Evolutionary conservation across 2,329 filamentous ascomycete species (phyloP).

Genomic region (Cladorrhinum sp.): DNA sequence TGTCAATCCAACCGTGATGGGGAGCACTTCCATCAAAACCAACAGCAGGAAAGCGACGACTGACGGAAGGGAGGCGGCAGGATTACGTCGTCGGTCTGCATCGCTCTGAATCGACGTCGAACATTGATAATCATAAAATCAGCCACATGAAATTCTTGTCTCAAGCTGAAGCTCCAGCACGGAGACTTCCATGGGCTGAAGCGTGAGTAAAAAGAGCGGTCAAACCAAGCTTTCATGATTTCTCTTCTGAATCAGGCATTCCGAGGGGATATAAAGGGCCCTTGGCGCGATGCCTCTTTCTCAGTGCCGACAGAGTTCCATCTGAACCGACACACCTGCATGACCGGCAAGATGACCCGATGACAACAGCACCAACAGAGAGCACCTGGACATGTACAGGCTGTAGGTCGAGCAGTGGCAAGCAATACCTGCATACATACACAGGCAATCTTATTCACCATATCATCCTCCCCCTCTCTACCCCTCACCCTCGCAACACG

Average conservation of each 20-base stretch:
- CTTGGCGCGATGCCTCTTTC: neutral
- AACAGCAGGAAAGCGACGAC: neutral
- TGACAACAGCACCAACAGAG: neutral
- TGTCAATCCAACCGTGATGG: neutral
- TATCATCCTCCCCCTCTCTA: neutral
- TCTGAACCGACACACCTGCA: neutral
- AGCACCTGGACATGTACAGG: neutral
- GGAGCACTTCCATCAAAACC: neutral
- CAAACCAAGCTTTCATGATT: neutral
- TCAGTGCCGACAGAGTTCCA: neutral
- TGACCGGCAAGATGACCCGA: neutral
- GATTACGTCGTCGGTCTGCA: slow-evolving; percentile 19
- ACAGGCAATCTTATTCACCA: neutral
- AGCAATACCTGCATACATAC: too few species aligned
- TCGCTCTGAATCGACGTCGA: neutral
- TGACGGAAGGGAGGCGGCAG: slow-evolving; percentile 4
- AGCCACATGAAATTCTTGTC: neutral
- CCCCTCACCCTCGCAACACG: neutral
- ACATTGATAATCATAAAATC: neutral
- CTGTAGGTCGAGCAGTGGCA: neutral
- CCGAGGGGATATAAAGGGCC: neutral
- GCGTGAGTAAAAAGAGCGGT: neutral
- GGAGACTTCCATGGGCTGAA: neutral
- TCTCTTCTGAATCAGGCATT: neutral
- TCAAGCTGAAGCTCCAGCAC: neutral